Conservation (phyloP, 73 alveolate species). For the Stentor coeruleus region DNA sequence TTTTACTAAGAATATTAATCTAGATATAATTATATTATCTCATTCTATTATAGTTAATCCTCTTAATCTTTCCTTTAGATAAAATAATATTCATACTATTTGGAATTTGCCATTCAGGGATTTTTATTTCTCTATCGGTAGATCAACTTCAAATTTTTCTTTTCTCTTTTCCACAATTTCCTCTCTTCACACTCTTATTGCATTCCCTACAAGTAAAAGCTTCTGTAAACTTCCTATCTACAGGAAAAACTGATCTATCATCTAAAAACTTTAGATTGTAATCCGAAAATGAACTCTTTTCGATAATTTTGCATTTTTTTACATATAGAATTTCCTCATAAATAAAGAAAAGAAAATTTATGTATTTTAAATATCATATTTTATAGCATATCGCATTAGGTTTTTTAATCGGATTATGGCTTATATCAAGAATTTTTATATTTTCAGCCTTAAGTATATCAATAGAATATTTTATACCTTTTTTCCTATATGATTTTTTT, state of each 20-base stretch:
- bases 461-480: constrained; percentile 53
- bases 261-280: constrained; percentile 65
- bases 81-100: not conserved
- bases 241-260: constrained; percentile 89
- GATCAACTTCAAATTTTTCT: constrained; percentile 52
- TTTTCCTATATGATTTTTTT: constrained; percentile 84
- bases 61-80: not conserved
- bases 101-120: not conserved
- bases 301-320: constrained; percentile 61
- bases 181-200: constrained; percentile 94
- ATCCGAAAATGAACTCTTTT: constrained; percentile 47
- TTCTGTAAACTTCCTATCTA: constrained; percentile 90
- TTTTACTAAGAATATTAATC: too few species aligned
- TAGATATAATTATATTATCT: too few species aligned
- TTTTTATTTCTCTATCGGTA: not conserved
- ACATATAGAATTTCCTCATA: constrained; percentile 56
- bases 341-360: constrained; percentile 55
- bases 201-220: constrained; percentile 92
- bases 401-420: constrained; percentile 78
- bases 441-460: constrained; percentile 63
- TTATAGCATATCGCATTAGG: constrained; percentile 52
- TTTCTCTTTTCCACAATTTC: constrained; percentile 79
- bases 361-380: constrained; percentile 54
- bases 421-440: constrained; percentile 73
- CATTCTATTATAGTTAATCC: too few species aligned